Evolutionary conservation across 148 eudicot species (phyloP).

Genomic region (Linanthus parryae): DNA sequence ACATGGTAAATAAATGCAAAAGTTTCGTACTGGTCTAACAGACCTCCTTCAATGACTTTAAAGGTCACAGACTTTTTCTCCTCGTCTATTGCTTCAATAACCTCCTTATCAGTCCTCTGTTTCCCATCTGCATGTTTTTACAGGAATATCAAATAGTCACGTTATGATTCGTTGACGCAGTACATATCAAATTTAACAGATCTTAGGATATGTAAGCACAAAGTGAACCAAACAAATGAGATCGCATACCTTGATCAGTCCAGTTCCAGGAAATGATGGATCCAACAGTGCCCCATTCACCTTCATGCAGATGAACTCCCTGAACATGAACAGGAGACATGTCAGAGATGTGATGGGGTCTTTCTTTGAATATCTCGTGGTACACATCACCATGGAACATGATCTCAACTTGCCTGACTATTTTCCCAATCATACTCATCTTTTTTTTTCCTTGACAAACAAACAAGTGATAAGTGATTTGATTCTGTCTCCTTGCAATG

Average conservation of each 20-base stretch:
- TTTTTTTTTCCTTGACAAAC: slow-evolving; percentile 1
- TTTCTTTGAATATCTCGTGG: slow-evolving; percentile 4
- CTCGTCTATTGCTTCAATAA: slow-evolving; percentile 27
- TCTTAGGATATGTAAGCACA: no score
- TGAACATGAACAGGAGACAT: not conserved
- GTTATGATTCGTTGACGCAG: no score
- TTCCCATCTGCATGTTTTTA: slow-evolving; percentile 35
- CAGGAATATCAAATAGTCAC: no score
- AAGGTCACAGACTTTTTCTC: slow-evolving; percentile 25
- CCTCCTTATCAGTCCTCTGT: slow-evolving; percentile 19
- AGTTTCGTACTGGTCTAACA: slow-evolving; percentile 19
- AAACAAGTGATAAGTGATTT: no score
- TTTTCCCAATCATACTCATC: slow-evolving; percentile 1
- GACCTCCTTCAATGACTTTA: slow-evolving; percentile 29
- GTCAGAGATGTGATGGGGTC: slow-evolving; percentile 1
- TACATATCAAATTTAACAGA: no score
- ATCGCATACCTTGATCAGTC: no score
- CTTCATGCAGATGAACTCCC: slow-evolving; percentile 3
- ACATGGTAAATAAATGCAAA: slow-evolving; percentile 18
- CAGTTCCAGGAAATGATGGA: slow-evolving; percentile 8
- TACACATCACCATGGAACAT: slow-evolving; percentile 4
- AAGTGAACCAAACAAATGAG: no score
- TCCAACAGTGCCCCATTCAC: slow-evolving; percentile 3
- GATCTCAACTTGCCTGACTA: not conserved
- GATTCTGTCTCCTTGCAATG: no score